Evolutionary conservation across 345 rosid genomes (phyloP).

Genomic region (Syzygium oleosum): DNA sequence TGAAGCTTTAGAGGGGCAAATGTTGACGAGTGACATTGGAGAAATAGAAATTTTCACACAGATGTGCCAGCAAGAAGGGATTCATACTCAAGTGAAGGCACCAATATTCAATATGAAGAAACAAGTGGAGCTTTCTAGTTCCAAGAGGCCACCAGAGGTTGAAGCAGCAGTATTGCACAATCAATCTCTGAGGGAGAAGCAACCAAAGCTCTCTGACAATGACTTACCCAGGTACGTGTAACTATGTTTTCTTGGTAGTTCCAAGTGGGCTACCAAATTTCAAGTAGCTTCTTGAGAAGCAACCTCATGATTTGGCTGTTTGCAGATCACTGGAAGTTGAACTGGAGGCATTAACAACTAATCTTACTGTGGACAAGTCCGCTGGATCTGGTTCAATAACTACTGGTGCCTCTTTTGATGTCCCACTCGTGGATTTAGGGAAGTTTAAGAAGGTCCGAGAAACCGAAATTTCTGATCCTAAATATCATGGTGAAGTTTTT

Average conservation of each 20-base stretch:
- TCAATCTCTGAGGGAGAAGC: background rate
- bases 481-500: background rate
- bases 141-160: slow-evolving; percentile 3
- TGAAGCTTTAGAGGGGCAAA: background rate
- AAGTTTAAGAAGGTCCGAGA: background rate
- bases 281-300: background rate
- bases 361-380: background rate
- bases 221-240: background rate
- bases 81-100: background rate
- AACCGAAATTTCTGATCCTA: background rate
- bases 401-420: background rate
- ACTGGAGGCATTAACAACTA: background rate
- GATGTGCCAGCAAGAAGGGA: background rate
- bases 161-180: slow-evolving; percentile 1
- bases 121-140: background rate
- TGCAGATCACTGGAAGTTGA: background rate
- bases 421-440: background rate
- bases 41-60: background rate
- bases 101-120: background rate
- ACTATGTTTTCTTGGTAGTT: background rate
- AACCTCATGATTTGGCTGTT: background rate
- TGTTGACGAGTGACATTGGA: background rate
- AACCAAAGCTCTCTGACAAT: slow-evolving; percentile 2
- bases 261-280: background rate
- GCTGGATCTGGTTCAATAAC: background rate